Conservation (phyloP, 805 yeast genomes). For the Lachancea kluyveri region DNA sequence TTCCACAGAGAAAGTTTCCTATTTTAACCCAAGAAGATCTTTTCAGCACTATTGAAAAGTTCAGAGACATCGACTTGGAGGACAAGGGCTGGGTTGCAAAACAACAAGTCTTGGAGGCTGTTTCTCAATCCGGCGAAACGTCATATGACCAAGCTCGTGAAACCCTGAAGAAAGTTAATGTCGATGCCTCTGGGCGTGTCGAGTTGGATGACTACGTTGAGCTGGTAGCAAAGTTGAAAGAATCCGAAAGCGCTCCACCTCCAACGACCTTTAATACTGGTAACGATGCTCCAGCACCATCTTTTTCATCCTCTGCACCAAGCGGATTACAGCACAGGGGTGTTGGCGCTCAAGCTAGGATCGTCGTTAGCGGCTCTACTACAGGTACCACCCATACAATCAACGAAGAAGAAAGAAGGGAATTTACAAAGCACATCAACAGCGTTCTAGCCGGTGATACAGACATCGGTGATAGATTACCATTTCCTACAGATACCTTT, state of each 20-base stretch:
- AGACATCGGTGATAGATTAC: constrained; percentile 77
- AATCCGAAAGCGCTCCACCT: constrained; percentile 20
- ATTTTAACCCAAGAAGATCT: constrained; percentile 79
- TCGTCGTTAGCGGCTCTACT: constrained; percentile 78
- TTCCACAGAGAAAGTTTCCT: constrained; percentile 82
- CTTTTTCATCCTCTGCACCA: constrained; percentile 30
- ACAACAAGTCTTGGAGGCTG: constrained; percentile 78
- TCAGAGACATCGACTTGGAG: constrained; percentile 77
- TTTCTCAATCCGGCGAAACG: constrained; percentile 72
- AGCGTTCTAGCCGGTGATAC: constrained; percentile 84
- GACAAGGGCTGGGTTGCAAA: constrained; percentile 95
- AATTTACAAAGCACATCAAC: constrained; percentile 94
- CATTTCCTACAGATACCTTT: constrained; percentile 89
- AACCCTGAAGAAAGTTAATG: constrained; percentile 82
- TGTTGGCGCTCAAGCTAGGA: constrained; percentile 58
- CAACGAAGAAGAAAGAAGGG: constrained; percentile 93
- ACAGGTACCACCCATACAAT: constrained; percentile 94
- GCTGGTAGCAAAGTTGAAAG: constrained; percentile 74
- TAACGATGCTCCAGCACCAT: constrained; percentile 22
- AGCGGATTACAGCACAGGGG: constrained; percentile 45
- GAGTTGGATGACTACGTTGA: constrained; percentile 93
- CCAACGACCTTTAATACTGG: constrained; percentile 29
- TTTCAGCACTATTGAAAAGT: constrained; percentile 78
- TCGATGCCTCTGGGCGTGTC: constrained; percentile 95
- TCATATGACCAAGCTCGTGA: constrained; percentile 91